Evolutionary conservation across 352 stramenopile species (phyloP).

Genomic region (Thalassiosira mediterranea): DNA sequence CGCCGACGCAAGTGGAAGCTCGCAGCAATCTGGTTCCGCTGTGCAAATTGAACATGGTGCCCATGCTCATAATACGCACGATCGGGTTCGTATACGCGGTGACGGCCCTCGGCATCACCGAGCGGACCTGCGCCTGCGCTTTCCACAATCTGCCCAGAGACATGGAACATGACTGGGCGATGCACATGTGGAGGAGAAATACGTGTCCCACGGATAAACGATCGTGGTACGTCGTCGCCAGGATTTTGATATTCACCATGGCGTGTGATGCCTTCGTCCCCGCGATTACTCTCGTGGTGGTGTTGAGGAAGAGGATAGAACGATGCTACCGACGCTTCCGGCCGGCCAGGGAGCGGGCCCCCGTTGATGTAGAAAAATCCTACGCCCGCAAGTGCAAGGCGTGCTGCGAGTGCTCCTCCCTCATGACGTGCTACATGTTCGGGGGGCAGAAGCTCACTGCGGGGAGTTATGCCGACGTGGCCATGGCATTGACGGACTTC

Average conservation of each 20-base stretch:
- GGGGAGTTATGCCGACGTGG: slow-evolving; percentile 53
- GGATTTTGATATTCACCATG: slow-evolving; percentile 32
- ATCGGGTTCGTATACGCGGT: slow-evolving; percentile 23
- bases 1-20: slow-evolving; percentile 29
- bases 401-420: slow-evolving; percentile 42
- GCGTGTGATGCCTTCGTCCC: slow-evolving; percentile 26
- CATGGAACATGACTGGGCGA: neutral
- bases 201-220: neutral
- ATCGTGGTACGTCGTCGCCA: slow-evolving; percentile 7
- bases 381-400: slow-evolving; percentile 44
- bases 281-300: slow-evolving; percentile 6
- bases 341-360: slow-evolving; percentile 21
- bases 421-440: slow-evolving; percentile 64
- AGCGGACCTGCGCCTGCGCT: slow-evolving; percentile 24
- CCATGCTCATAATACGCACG: slow-evolving; percentile 29
- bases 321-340: slow-evolving; percentile 14
- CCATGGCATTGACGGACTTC: slow-evolving; percentile 59
- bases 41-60: slow-evolving; percentile 41
- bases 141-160: neutral
- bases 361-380: slow-evolving; percentile 35
- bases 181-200: neutral
- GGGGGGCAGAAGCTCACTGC: slow-evolving; percentile 46
- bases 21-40: slow-evolving; percentile 18
- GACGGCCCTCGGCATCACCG: slow-evolving; percentile 2
- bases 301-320: slow-evolving; percentile 16